A percentile compares a stretch with the other conserved stretches of the same genome.
phyloP scores from a whole-genome alignment of 352 stramenopile species.

The Thalassiosira hispida region DNA sequence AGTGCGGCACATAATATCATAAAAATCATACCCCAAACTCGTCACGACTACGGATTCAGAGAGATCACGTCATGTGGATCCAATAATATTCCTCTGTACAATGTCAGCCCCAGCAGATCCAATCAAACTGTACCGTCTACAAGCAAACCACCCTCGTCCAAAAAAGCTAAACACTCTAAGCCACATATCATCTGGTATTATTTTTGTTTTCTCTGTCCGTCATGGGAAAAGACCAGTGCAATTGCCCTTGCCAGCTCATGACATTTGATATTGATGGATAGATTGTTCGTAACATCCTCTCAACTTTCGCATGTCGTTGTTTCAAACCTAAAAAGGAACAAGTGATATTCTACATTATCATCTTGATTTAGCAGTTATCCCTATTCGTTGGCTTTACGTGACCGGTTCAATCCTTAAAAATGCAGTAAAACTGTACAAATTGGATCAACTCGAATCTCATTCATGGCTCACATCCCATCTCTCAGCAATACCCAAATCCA shows the following conservation, averaged over 20 bases:
- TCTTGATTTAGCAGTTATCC: too few species aligned
- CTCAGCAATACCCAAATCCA: slow-evolving; percentile 29
- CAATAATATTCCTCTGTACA: slow-evolving; percentile 11
- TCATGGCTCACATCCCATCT: too few species aligned
- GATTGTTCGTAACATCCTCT: slow-evolving; percentile 11
- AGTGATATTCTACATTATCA: too few species aligned
- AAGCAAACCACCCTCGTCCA: slow-evolving; percentile 32
- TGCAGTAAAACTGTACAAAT: too few species aligned
- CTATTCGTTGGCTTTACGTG: too few species aligned
- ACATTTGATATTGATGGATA: slow-evolving; percentile 31
- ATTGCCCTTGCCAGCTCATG: slow-evolving; percentile 22
- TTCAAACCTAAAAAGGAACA: too few species aligned
- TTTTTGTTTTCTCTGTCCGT: slow-evolving; percentile 20
- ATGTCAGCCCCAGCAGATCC: not conserved
- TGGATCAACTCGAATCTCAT: too few species aligned
- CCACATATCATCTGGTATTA: slow-evolving; percentile 27
- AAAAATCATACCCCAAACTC: not conserved
- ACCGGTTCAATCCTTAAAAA: too few species aligned
- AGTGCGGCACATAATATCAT: not conserved
- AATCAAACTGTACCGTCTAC: not conserved
- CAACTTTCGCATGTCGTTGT: slow-evolving; percentile 7
- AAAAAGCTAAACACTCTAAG: slow-evolving; percentile 27
- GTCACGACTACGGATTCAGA: not conserved
- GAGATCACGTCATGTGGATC: too few species aligned
- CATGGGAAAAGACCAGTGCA: slow-evolving; percentile 37